phyloP scores from a whole-genome alignment of 2,329 filamentous ascomycete genomes.

The Escovopsis weberi region DNA sequence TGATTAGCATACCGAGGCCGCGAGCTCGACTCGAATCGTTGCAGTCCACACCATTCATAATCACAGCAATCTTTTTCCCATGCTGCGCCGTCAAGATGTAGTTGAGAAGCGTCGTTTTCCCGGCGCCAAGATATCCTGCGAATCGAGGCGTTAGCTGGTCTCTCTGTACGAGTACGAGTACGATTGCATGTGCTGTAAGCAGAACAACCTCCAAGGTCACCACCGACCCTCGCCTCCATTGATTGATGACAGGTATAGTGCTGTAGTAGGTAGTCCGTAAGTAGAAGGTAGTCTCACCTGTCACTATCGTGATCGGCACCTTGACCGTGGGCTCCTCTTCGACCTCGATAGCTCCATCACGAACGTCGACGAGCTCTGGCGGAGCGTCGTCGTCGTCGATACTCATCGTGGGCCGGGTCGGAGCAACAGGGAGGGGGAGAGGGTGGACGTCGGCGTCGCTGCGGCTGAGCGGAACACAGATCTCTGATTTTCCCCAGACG shows the following conservation, averaged over 20 bases:
- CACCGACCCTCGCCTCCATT: too few relatives aligned
- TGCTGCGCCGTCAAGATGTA: constrained; percentile 91
- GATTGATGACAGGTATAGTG: too few relatives aligned
- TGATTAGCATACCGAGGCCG: neutral
- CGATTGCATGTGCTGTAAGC: too few relatives aligned
- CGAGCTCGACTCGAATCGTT: neutral
- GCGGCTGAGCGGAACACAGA: too few relatives aligned
- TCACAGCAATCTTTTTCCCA: constrained; percentile 96
- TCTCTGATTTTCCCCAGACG: too few relatives aligned
- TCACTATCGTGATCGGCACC: constrained; percentile 76
- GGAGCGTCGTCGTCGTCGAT: constrained; percentile 48
- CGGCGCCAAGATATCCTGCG: constrained; percentile 80
- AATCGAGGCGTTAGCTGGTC: too few relatives aligned
- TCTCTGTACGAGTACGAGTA: neutral
- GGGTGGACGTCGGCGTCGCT: too few relatives aligned
- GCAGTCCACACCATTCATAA: constrained; percentile 57
- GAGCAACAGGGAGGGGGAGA: neutral
- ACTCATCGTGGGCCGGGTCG: constrained; percentile 32
- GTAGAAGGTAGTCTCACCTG: constrained; percentile 33
- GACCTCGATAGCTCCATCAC: constrained; percentile 18
- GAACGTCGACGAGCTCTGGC: constrained; percentile 45
- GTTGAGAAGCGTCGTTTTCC: constrained; percentile 90
- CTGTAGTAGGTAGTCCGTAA: too few relatives aligned
- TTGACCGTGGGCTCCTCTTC: constrained; percentile 42
- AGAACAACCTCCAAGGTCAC: too few relatives aligned